phyloP scores from a whole-genome alignment of 2,329 filamentous ascomycete species.

The Diaporthe velutina region DNA sequence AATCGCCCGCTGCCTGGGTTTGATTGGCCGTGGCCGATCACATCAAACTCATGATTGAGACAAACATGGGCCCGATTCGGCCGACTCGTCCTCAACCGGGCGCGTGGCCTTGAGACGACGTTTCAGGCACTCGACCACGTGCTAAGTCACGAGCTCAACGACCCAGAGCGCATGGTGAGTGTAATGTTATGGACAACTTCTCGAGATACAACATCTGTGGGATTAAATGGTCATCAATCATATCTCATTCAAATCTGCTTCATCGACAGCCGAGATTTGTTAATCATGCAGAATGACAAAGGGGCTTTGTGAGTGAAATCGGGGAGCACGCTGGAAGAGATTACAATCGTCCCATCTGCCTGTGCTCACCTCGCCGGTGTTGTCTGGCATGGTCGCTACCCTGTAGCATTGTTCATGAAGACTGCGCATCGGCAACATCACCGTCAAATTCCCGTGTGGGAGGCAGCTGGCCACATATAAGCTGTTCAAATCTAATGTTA shows the following conservation, averaged over 20 bases:
- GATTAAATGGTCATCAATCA: neutral
- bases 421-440: neutral
- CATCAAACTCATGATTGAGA: conserved; percentile 12
- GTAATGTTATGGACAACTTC: neutral
- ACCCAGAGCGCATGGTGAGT: neutral
- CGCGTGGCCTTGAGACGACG: neutral
- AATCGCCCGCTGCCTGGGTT: neutral
- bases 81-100: conserved; percentile 3
- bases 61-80: conserved; percentile 5
- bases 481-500: neutral
- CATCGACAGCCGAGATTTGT: neutral
- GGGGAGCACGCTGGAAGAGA: neutral
- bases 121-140: conserved; percentile 10
- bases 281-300: neutral
- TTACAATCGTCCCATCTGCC: neutral
- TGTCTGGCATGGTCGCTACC: neutral
- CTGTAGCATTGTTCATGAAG: neutral
- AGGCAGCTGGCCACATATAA: neutral
- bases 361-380: neutral
- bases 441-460: neutral
- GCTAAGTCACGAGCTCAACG: neutral
- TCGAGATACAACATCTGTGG: neutral
- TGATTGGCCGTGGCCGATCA: conserved; percentile 27
- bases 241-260: neutral
- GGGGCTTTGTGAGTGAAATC: neutral